Evolutionary conservation across 2,329 filamentous ascomycete species (phyloP), one percentile per base, ranked within the genome.

Genomic region (Arthroderma sp.): DNA sequence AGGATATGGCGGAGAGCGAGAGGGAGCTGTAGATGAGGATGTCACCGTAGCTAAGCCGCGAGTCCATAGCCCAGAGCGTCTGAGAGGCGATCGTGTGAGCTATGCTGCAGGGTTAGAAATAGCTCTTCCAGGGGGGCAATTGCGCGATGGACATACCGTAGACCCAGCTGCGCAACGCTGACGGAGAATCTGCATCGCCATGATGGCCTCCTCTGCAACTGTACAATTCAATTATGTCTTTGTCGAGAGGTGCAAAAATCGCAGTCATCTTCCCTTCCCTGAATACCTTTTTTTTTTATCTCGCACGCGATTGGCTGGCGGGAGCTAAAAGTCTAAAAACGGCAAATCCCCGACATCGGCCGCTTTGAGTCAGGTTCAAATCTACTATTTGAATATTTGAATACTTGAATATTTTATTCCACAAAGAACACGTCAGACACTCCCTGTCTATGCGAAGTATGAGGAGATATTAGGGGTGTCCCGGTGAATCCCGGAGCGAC

Each of bases 1-100:
- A 65, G 85, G 79, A 74, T 96, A 96, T 28, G 88, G 88, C 51
- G 89, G 87, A 63, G 81, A 84, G 62, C 83, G 81, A 28, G 80
- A 55, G 33, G 49, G 17, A 31, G 17, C 38, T 15, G 28, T 8
- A 35, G 56, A 53, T n/a, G 54, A 13, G 7, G 59, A 56, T 25
- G 56, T 55, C n/a, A 58, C 56, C 11, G 61, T 62, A 33, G 61
- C 59, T 47, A 62, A 56, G n/a, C 58, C 57, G 55, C 59, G 61
- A 53, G 38, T 41, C 44, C 38, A 41, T 25, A 56, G 35, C 35
- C 39, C 33, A 6, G 52, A 21, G 44, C 59, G 41, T 11, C 41
- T 23, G 54, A 17, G 17, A 54, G 56, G n/a, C 47, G 44, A 57
- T 60, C 49, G 59, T 52, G 58, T 44, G 38, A 58, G 31, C 59